phyloP scores from a whole-genome alignment of 306 rosid genomes.

The Macrotyloma uniflorum region DNA sequence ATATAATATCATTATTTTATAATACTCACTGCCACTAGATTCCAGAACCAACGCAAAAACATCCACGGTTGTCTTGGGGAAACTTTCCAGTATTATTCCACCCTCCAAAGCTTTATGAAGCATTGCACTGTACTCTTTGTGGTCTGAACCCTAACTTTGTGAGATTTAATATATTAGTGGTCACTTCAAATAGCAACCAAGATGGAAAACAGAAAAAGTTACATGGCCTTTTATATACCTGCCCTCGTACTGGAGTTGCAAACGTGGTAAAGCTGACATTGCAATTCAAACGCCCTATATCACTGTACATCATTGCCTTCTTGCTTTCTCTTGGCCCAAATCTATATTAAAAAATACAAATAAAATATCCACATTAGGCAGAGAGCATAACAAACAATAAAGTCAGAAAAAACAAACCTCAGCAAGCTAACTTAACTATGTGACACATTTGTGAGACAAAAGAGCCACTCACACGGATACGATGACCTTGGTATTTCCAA shows the following conservation, averaged over 20 bases:
- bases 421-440: conserved; percentile 15
- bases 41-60: conserved; percentile 95
- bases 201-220: background rate
- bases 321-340: conserved; percentile 99
- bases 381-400: conserved; percentile 13
- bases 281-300: conserved; percentile 86
- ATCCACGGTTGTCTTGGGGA: conserved; percentile 96
- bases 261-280: conserved; percentile 80
- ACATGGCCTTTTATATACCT: conserved; percentile 50
- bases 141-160: conserved; percentile 71
- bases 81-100: conserved; percentile 81
- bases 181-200: conserved; percentile 10
- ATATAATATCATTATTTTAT: conserved; percentile 17
- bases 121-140: conserved; percentile 78
- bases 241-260: conserved; percentile 84
- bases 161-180: conserved; percentile 34
- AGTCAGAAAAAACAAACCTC: background rate
- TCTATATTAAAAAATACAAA: conserved; percentile 44
- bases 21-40: conserved; percentile 92
- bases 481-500: conserved; percentile 94
- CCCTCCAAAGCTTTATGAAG: conserved; percentile 96
- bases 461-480: conserved; percentile 87
- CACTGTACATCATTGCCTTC: conserved; percentile 96
- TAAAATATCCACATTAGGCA: conserved; percentile 14
- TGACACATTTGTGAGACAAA: conserved; percentile 11